phyloP scores from a whole-genome alignment of 2,329 filamentous ascomycete species.

The Lasiodiplodia gonubiensis region DNA sequence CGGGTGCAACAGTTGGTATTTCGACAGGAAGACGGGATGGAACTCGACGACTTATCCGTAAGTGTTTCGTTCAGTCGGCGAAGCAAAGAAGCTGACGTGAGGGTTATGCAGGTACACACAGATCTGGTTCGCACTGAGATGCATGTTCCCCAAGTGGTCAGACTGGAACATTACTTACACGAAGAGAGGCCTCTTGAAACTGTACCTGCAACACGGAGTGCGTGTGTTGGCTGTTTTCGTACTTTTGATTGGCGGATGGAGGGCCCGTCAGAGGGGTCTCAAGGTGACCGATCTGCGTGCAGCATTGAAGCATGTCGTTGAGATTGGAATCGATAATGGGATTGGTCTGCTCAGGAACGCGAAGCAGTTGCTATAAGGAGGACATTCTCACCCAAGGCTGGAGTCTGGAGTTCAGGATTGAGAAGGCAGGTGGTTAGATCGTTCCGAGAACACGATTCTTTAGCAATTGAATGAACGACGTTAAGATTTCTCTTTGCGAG shows the following conservation, averaged over 20 bases:
- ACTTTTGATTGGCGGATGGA: conserved; percentile 7
- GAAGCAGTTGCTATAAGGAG: neutral
- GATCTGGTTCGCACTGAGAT: conserved; percentile 57
- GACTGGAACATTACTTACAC: conserved; percentile 62
- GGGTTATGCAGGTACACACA: conserved; percentile 52
- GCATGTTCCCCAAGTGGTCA: conserved; percentile 60
- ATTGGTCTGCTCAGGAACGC: neutral
- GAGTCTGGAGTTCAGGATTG: neutral
- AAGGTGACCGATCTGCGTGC: neutral
- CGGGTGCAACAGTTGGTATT: conserved; percentile 59
- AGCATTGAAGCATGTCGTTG: too few relatives aligned
- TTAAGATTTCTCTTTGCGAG: too few relatives aligned
- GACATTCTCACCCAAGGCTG: neutral
- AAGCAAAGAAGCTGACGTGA: conserved; percentile 29
- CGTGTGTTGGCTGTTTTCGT: neutral
- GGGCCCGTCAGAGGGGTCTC: neutral
- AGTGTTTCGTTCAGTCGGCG: conserved; percentile 29
- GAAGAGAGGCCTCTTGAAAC: conserved; percentile 50
- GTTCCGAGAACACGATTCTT: neutral
- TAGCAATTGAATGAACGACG: too few relatives aligned
- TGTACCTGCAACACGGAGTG: conserved; percentile 17
- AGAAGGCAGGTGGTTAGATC: neutral
- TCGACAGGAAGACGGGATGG: conserved; percentile 52
- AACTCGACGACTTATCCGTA: conserved; percentile 51
- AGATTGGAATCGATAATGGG: neutral